These are phyloP conservation scores for Phytophthora cactorum DNA, from an alignment of 352 stramenopile genomes.

Conservation along the genomic window DNA sequence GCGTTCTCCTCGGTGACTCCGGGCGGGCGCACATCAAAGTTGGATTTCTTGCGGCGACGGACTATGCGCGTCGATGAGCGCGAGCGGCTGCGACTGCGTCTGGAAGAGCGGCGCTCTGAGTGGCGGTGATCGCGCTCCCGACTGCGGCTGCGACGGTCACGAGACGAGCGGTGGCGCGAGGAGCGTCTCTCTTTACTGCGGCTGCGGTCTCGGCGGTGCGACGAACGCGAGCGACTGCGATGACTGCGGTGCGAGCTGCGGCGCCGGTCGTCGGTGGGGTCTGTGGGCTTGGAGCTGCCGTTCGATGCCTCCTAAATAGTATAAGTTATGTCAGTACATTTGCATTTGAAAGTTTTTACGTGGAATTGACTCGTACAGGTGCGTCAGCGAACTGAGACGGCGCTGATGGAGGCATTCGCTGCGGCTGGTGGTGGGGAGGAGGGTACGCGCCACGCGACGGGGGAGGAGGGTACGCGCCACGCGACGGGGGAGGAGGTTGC, in stretches of 20 bases:
- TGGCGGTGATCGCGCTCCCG: conserved; percentile 41
- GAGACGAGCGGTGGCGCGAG: conserved; percentile 50
- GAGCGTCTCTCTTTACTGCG: conserved; percentile 46
- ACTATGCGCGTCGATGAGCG: conserved; percentile 54
- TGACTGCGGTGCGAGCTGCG: conserved; percentile 46
- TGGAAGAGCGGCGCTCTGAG: conserved; percentile 48
- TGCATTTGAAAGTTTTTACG: not conserved
- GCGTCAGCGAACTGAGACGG: conserved; percentile 72
- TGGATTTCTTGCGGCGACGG: conserved; percentile 74
- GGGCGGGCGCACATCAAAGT: conserved; percentile 84
- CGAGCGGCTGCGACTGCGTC: conserved; percentile 53
- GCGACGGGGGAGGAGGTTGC: conserved; percentile 13
- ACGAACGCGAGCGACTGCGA: conserved; percentile 50
- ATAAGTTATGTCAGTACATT: conserved; percentile 8
- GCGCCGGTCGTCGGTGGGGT: conserved; percentile 25
- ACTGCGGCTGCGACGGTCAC: conserved; percentile 48
- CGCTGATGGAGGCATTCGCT: conserved; percentile 27
- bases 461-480: conserved; percentile 20
- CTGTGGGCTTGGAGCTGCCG: conserved; percentile 9
- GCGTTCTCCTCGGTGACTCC: conserved; percentile 86
- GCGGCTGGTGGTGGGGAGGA: conserved; percentile 18
- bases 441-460: conserved; percentile 28
- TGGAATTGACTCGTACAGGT: conserved; percentile 37
- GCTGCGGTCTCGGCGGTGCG: conserved; percentile 44
- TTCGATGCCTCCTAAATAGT: conserved; percentile 34